Base-by-base conservation (phyloP, 2,329 filamentous ascomycete genomes). In the Incumbomyces lentus region DNA sequence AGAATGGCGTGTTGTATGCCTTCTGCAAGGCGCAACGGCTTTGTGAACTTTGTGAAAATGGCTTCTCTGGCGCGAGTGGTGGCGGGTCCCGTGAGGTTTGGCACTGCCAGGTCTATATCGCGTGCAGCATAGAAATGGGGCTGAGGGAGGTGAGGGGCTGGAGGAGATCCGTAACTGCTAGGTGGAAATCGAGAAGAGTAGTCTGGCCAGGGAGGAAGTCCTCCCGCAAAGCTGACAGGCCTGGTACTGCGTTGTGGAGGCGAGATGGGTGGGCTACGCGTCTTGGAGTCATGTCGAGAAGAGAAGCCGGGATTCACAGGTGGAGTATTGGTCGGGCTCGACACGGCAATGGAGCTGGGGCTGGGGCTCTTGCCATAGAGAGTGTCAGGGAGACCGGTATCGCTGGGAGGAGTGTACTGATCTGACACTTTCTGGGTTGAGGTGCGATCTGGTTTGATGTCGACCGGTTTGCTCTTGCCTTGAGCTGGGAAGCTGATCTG, bases 121-220 rank as follows among this genome's bases (percentile, higher is more conserved):
- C 84, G 83, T 0, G 79, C 74, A 37, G 81, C 76, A 60, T 87
- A 88, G 62, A 85, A 90, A 65, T 89, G 84, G 14, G 84, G 66
- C 62, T 89, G 85, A 1, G 81, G 75, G 49, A 86, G 77, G 60
- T 89, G 84, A 2, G 85, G 84, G 5, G 49, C 47, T n/a, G 78
- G 79, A 43, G 38, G 75, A 76, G 22, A 70, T 67, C 58, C 74
- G 63, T 47, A 71, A 59, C 52, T 68, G 61, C 60, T 36, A 60
- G 49, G 16, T 58, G 58, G 51, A 68, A 60, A 59, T 70, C 56
- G 60, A 26, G 59, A 55, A 70, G 59, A 55, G 60, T 65, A 55
- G 62, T 60, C 56, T 34, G 50, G 59, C 12, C 66, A 62, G 3
- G 62, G 50, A 35, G 61, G 59, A 46, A 62, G 63, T 49, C 63